Percentiles rank a stretch among this genome's conserved stretches.
Conservation (phyloP, 1,284 basidiomycete species). For the Rhodotorula sp. region DNA sequence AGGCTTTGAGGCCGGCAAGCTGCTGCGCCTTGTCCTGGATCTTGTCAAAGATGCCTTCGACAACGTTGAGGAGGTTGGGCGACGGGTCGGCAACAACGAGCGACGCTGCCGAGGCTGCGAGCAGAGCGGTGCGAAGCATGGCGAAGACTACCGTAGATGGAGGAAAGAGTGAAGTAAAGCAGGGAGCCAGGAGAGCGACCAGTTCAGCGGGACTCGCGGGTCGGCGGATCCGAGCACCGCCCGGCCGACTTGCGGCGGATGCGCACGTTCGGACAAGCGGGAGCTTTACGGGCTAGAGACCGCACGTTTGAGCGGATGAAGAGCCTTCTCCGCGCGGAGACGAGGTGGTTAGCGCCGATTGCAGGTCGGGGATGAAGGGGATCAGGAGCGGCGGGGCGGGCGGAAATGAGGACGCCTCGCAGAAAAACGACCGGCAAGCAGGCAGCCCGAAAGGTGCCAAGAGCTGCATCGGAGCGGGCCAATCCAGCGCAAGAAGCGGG, state of each 20-base stretch:
- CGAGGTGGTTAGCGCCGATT: not conserved
- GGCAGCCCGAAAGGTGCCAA: too few relatives aligned
- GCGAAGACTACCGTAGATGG: not conserved
- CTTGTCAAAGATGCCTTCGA: not conserved
- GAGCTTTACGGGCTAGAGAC: not conserved
- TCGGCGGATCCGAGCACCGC: too few relatives aligned
- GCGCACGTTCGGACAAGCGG: not conserved
- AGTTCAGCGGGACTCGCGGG: too few relatives aligned
- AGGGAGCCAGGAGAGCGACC: not conserved
- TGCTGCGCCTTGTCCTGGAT: not conserved
- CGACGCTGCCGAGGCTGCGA: not conserved
- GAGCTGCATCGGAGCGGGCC: not conserved
- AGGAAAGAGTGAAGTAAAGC: too few relatives aligned
- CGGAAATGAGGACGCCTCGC: too few relatives aligned
- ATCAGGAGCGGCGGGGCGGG: not conserved
- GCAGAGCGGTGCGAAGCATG: not conserved
- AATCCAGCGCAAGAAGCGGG: too few relatives aligned
- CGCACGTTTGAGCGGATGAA: not conserved
- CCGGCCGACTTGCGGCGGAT: not conserved
- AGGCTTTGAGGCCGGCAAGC: constrained; percentile 2
- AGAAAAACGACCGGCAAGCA: too few relatives aligned
- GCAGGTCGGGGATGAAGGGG: not conserved
- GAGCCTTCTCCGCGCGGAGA: not conserved
- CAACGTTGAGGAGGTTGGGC: not conserved
- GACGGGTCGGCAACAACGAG: not conserved